Base-by-base conservation (phyloP, 495 filamentous ascomycete species). In the Penicillium cataractarum region DNA sequence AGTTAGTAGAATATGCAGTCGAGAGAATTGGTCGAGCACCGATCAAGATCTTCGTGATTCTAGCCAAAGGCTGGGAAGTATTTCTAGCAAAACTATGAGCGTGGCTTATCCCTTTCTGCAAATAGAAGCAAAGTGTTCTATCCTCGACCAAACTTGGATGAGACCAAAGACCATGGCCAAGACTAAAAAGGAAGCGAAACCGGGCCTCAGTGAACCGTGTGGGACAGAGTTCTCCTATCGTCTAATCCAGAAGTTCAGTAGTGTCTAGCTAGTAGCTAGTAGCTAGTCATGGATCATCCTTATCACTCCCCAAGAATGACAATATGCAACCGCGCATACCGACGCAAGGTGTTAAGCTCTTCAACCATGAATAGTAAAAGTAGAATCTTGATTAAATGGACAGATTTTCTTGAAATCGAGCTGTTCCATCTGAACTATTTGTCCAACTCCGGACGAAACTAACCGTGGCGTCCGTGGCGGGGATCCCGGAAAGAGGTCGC, bases 401-500 rank as follows among this genome's bases (percentile, higher is more conserved):
- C 3, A 17, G 4, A 17, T 39, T 39, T 17, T 15, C 35, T 39
- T 17, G 35, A 39, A 39, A 39, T 39, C 13, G 17, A 17, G n/a
- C n/a, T n/a, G n/a, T n/a, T n/a, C n/a, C n/a, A n/a, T n/a, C n/a
- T n/a, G n/a, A n/a, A n/a, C n/a, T n/a, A n/a, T n/a, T n/a, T n/a
- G n/a, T n/a, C n/a, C n/a, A n/a, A n/a, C n/a, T n/a, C n/a, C 54
- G 35, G 22, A 42, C 29, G 35, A 8, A 13, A 31, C 24, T n/a
- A 31, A 3, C 35, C 35, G 35, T 39, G 35, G 35, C 35, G 15
- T 39, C 35, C 29, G 51, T 54, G 51, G 51, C 51, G 51, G 51
- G n/a, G 12, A 35, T 54, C 6, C 51, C 29, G n/a, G n/a, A n/a
- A n/a, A n/a, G n/a, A n/a, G n/a, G n/a, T n/a, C n/a, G n/a, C n/a